Evolutionary conservation across 176 grass and related monocot genomes (phyloP), one percentile per base, ranked within the genome.

Genomic region (Aegilops umbellulata): DNA sequence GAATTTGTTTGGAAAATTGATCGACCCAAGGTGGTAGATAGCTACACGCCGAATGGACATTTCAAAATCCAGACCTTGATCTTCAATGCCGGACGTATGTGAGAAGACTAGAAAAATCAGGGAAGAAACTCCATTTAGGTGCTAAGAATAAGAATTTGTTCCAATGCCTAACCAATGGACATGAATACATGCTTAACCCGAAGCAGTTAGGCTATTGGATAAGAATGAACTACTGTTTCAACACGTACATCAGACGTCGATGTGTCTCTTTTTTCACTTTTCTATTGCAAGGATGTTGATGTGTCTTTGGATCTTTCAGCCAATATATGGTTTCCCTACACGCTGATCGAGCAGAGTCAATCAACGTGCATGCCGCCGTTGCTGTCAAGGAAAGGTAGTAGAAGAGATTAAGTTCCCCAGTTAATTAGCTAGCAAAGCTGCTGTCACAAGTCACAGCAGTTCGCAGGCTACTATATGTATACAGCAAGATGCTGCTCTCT

Each of bases 381-480:
- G 24, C 69, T 68, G 32, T 72, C n/a, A 63, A 69, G 19, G 63
- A 13, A 83, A 68, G 22, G 76, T 72, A 42, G 76, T 72, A 42
- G 14, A 32, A 2, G 14, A 66, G 3, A 24, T 25, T 55, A 64
- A 82, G 51, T 69, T 36, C 20, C n/a, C 9, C 9, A 24, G 22
- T 9, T 60, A 55, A 31, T 26, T n/a, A 13, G 70, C 70, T 46
- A 42, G 30, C 7, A 29, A 3, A 44, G 13, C n/a, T 74, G 36
- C 1, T 46, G 38, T 78, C 10, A 60, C 26, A 81, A 71, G 35
- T 41, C 67, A 70, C 4, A 6, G 5, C 19, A n/a, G 17, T 34
- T 69, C 31, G 3, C 63, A 53, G 16, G 49, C 47, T 53, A 47
- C 12, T 47, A 41, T 41, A 38, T 46, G 16, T 53, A 55, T 55